These are phyloP conservation scores for Populus hybrid DNA, from an alignment of 441 rosid species.

Conservation along the genomic window DNA sequence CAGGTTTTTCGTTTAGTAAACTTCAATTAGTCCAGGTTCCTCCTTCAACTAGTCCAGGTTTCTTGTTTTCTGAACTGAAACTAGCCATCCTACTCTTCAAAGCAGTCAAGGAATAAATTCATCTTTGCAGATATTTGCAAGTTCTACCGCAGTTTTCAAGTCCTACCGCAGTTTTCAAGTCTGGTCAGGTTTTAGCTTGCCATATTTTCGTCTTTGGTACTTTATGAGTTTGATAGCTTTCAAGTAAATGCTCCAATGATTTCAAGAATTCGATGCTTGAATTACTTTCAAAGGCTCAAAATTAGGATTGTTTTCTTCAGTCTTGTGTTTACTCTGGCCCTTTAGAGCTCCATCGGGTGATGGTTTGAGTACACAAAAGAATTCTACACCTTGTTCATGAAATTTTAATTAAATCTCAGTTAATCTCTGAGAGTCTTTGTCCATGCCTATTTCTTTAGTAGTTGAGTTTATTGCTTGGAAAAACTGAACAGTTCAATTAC, in stretches of 20 bases:
- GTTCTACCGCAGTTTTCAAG: background rate
- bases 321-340: background rate
- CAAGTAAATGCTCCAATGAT: background rate
- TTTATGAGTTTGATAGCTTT: background rate
- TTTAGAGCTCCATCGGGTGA: background rate
- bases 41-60: background rate
- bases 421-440: background rate
- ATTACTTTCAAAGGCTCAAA: background rate
- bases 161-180: background rate
- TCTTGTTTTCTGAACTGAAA: background rate
- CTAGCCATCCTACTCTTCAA: background rate
- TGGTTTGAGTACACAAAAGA: background rate
- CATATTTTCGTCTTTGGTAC: background rate
- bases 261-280: background rate
- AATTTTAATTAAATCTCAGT: background rate
- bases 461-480: background rate
- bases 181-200: background rate
- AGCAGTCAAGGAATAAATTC: background rate
- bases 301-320: constrained; percentile 1
- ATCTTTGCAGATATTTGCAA: background rate
- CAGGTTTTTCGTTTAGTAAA: background rate
- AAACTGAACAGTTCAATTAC: background rate
- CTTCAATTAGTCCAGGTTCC: too few species aligned
- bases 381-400: background rate
- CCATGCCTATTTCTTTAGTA: too few species aligned